Base-by-base conservation (phyloP, 176 grass and related monocot species). In the Bromus sterilis region DNA sequence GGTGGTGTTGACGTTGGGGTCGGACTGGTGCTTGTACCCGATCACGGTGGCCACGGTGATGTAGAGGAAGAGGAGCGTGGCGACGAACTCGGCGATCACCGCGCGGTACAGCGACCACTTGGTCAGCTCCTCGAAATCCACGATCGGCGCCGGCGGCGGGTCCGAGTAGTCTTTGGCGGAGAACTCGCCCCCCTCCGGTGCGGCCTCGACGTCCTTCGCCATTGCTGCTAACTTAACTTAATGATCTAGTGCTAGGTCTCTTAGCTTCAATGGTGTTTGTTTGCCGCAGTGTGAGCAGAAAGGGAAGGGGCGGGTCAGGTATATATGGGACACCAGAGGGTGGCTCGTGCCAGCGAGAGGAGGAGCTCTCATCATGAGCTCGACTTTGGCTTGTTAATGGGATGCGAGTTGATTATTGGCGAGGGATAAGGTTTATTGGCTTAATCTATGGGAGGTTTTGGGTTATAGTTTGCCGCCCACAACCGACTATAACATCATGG, bases 41-140 rank as follows among this genome's bases (percentile, higher is more conserved):
- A 97, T 97, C 7, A 91, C 94, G 32, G 94, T 97, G 68, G 91
- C 91, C 37, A 97, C 88, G 1, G 94, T 93, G 79, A 93, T 86
- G 83, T 97, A 97, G 59, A 97, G 86, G 91, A 97, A 97, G 72
- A 97, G 88, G 66, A 97, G 81, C 51, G 94, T 97, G 49, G 94
- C 94, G 62, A 97, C 78, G 74, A 97, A 97, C 60, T 97, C 94
- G 41, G 94, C 94, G 81, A 93, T 97, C 11, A 89, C 88, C 26
- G 94, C 91, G 69, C 94, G 88, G 86, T 97, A 93, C 25, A 97
- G 82, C 4, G 94, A 97, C 94, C 94, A 97, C 78, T 86, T 75
- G 78, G 87, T 88, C 14, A 97, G 86, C 85, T 97, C 94, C 24
- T 80, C 91, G 32, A 71, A 65, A 74, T 91, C 91, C 33, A 97